Base-by-base conservation (phyloP, 768 basidiomycete genomes). In the Crepidotus variabilis region DNA sequence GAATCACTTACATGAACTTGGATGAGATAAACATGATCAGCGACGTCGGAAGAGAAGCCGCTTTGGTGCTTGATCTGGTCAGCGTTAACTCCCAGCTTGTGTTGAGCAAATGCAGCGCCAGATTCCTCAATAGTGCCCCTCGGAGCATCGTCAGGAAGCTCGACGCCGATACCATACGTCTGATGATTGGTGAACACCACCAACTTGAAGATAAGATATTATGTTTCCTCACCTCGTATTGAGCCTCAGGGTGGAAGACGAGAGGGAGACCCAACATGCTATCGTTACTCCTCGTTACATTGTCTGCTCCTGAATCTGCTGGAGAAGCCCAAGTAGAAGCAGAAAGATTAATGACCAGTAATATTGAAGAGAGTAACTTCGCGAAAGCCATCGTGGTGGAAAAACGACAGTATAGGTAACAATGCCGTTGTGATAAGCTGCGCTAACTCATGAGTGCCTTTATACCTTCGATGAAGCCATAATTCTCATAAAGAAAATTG, bases 81-180 rank as follows among this genome's bases (percentile, higher is more conserved):
- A 16, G 50, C 55, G 34, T 59, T 62, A 23, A 69, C 46, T 21
- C 63, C 63, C 45, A 70, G 66, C 21, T 60, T 63, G 18, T 57
- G 51, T 48, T 61, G 57, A 24, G 65, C 60, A 43, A 70, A 67
- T 34, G 63, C 52, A 21, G 66, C 35, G 7, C 66, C 63, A 6
- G 65, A 60, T n/a, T 54, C 45, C 4, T 46, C 43, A 1, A 8
- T 5, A 39, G 8, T 53, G 13, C 45, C 6, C 32, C 22, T 23
- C 0, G 52, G 2, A 5, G 28, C 1, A 7, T 14, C 54, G 34
- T 2, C 63, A 52, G 56, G 66, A 24, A 47, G 65, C 10, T 65
- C 63, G 36, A 68, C 50, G 8, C 68, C 70, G 9, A 54, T 56
- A 16, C 63, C 64, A 52, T 68, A 71, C 0, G 69, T 68, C 71